Evolutionary conservation across 768 basidiomycete genomes (phyloP).

Genomic region (Russula ochroleuca): DNA sequence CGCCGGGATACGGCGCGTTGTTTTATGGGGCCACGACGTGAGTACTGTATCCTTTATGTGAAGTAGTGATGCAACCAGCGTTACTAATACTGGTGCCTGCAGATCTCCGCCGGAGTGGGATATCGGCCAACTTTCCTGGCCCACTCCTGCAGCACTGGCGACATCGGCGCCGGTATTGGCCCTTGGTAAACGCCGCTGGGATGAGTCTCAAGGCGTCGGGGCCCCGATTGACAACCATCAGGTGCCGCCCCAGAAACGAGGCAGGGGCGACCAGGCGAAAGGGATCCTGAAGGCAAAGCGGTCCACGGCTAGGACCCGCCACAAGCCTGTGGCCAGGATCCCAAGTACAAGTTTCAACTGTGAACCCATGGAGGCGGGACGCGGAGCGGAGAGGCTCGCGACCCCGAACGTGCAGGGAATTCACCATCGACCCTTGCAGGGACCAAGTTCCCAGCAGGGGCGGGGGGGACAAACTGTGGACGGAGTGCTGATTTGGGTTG

Average conservation of each 20-base stretch:
- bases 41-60: too few relatives aligned
- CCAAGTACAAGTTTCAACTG: not conserved
- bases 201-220: not conserved
- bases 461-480: not conserved
- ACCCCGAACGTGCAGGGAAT: not conserved
- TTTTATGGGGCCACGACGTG: too few relatives aligned
- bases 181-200: not conserved
- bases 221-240: not conserved
- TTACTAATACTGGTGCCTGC: too few relatives aligned
- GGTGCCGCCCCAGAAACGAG: not conserved
- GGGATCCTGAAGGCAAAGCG: not conserved
- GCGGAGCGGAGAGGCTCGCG: constrained; percentile 2
- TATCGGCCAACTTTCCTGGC: too few relatives aligned
- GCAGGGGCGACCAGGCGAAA: not conserved
- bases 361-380: not conserved
- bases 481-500: not conserved
- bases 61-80: too few relatives aligned
- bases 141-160: too few relatives aligned
- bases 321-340: not conserved
- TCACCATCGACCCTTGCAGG: not conserved
- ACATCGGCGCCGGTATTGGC: not conserved
- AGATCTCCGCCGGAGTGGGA: too few relatives aligned
- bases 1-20: too few relatives aligned
- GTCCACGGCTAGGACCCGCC: not conserved
- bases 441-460: not conserved